Base-by-base conservation (phyloP, 2,329 filamentous ascomycete genomes). In the Hypoxylon sp. region DNA sequence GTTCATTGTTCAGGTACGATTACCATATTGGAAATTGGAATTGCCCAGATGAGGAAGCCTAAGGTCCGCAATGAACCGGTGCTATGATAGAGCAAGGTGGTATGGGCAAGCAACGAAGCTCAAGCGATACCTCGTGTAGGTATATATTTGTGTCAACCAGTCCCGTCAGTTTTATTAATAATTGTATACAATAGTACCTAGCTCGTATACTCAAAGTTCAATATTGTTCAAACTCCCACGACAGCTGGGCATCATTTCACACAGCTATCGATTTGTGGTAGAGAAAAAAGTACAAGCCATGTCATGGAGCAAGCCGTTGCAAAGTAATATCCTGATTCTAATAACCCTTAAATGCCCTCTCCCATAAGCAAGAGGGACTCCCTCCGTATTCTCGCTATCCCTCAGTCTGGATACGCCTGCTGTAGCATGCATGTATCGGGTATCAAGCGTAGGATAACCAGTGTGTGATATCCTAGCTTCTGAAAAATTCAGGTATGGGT, bases 401-500 rank as follows among this genome's bases (percentile, higher is more conserved):
- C 35, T 61, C 51, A 11, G 22, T 58, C 31, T 42, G 42, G 47
- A 66, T 57, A 61, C 47, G 50, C 48, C 59, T 50, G 53, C 54
- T 52, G 63, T 51, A 50, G 39, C 58, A 31, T 66, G 26, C 58
- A 31, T 66, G 26, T 55, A 60, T 54, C 54, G 44, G 61, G 60
- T 54, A 67, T 63, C 57, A 63, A 70, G 66, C 63, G 37, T 66
- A 63, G 63, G 63, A 63, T 39, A 51, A 63, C 26, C 52, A 48
- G 31, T 53, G 33, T 65, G 39, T 59, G 47, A 54, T 71, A 71
- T 71, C 69, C 69, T 71, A 70, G 67, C 54, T 59, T 50, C 39
- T 55, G 35, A 61, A 29, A 63, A 54, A 70, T 66, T 52, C 66
- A 59, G 54, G 51, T 69, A 65, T 67, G 51, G 67, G 63, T 67